A percentile compares a stretch with the other conserved stretches of the same genome.
phyloP scores from a whole-genome alignment of 768 basidiomycete genomes.

The Aureoboletus auriporus region DNA sequence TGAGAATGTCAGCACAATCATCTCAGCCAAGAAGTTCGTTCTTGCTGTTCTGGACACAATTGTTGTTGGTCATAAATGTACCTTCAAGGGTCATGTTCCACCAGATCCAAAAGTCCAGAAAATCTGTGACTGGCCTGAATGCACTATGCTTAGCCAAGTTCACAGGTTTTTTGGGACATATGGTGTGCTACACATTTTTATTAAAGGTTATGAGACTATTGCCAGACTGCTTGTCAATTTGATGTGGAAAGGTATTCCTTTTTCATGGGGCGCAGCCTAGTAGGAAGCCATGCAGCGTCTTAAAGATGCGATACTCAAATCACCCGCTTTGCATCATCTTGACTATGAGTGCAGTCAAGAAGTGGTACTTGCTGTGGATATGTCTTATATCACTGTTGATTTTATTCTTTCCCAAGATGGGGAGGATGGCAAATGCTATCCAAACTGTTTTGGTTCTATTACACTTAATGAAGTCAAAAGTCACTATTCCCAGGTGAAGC shows the following conservation, averaged over 20 bases:
- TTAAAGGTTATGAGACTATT: conserved; percentile 22
- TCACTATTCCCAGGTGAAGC: conserved; percentile 20
- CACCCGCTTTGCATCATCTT: too few species aligned
- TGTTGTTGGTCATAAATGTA: conserved; percentile 38
- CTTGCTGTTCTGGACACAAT: conserved; percentile 24
- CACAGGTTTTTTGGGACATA: conserved; percentile 28
- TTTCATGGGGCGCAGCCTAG: conserved; percentile 8
- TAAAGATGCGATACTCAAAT: too few species aligned
- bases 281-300: too few species aligned
- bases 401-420: too few species aligned
- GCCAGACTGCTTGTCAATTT: conserved; percentile 22
- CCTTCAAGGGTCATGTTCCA: conserved; percentile 29
- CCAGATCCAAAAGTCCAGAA: conserved; percentile 25
- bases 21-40: conserved; percentile 34
- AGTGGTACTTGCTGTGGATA: too few species aligned
- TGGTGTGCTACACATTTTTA: conserved; percentile 26
- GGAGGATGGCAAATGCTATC: too few species aligned
- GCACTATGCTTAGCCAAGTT: conserved; percentile 15
- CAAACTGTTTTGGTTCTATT: conserved; percentile 37
- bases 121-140: conserved; percentile 29
- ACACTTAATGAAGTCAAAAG: conserved; percentile 26
- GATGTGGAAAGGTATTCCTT: conserved; percentile 24
- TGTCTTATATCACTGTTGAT: too few species aligned
- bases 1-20: conserved; percentile 33
- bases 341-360: too few species aligned